phyloP scores from a whole-genome alignment of 2,329 filamentous ascomycete species.

The Colletotrichum acutatum region DNA sequence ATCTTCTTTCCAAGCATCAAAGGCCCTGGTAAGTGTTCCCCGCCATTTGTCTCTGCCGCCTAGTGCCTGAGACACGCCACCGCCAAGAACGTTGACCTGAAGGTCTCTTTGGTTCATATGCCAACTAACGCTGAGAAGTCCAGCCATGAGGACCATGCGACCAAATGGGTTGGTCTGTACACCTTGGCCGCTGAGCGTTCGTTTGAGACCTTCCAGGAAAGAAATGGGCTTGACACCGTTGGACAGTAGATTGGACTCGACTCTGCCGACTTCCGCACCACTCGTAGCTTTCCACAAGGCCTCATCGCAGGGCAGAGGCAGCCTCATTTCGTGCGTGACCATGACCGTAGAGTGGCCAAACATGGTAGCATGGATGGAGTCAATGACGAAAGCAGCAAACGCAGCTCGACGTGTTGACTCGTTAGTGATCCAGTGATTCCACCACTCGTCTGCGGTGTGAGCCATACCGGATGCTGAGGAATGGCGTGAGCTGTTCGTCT shows the following conservation, averaged over 20 bases:
- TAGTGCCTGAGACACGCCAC: conserved; percentile 77
- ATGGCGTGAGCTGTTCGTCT: conserved; percentile 65
- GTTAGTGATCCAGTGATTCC: conserved; percentile 95
- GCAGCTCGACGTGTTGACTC: conserved; percentile 91
- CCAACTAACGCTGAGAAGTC: conserved; percentile 92
- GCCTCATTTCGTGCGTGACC: conserved; percentile 94
- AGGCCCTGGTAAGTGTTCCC: conserved; percentile 83
- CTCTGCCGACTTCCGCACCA: conserved; percentile 84
- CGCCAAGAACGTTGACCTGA: conserved; percentile 85
- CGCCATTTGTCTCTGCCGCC: conserved; percentile 94
- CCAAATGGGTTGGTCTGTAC: conserved; percentile 95
- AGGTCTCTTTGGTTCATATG: conserved; percentile 97
- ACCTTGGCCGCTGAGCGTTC: conserved; percentile 84
- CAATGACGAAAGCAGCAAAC: conserved; percentile 93
- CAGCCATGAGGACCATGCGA: conserved; percentile 92
- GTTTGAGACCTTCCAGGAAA: conserved; percentile 91
- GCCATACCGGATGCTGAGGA: conserved; percentile 70
- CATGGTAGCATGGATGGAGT: conserved; percentile 97
- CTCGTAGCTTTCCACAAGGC: conserved; percentile 91
- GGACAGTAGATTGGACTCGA: conserved; percentile 82
- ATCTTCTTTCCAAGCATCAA: conserved; percentile 92
- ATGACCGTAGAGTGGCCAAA: conserved; percentile 97
- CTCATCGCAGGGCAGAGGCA: conserved; percentile 93
- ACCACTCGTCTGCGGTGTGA: conserved; percentile 87
- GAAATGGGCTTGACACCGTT: conserved; percentile 86